Evolutionary conservation across 495 filamentous ascomycete genomes (phyloP), one percentile per base, ranked within the genome.

Genomic region (Penicillium coffeae): DNA sequence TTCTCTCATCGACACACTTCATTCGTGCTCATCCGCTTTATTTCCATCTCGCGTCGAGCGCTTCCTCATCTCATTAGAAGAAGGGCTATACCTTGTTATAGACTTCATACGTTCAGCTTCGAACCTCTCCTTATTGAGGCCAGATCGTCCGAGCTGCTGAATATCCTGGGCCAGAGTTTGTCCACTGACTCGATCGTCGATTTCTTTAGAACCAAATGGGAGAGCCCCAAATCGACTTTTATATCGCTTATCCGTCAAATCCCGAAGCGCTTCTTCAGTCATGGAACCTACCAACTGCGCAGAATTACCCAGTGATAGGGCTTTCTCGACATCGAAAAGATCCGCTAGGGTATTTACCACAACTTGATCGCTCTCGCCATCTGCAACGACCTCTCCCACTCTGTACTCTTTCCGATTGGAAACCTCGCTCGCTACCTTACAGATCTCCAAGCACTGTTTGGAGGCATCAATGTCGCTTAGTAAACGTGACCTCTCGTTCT

Each of bases 331-430:
- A 50, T 63, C 48, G 47, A 69, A 69, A 48, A 66, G 55, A 60
- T 64, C 60, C 33, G 60, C 58, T 43, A 69, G 52, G 19, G 60
- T 66, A 49, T 48, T 69, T 56, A 69, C 51, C 49, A 66, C 63
- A 19, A 64, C 56, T 60, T 66, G 63, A 50, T 66, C 65, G 47
- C 62, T 52, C 40, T 65, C 52, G 27, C 53, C 58, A 38, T 65
- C 62, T 21, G 65, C 60, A 59, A 66, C 50, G 19, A 57, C 51
- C 47, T 69, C 62, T 18, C 60, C 63, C 41, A 64, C 30, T 41
- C 47, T 57, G 45, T 60, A 60, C 51, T 58, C 60, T 39, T 69
- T 69, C 51, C 60, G 55, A 39, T 16, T 44, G 33, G 58, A 59
- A 37, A 63, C 52, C 55, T 64, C 52, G 46, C 39, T 59, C 27